A percentile compares a stretch with the other conserved stretches of the same genome.
phyloP scores from a whole-genome alignment of 1,284 basidiomycete species.

The Cryptococcus sp. region DNA sequence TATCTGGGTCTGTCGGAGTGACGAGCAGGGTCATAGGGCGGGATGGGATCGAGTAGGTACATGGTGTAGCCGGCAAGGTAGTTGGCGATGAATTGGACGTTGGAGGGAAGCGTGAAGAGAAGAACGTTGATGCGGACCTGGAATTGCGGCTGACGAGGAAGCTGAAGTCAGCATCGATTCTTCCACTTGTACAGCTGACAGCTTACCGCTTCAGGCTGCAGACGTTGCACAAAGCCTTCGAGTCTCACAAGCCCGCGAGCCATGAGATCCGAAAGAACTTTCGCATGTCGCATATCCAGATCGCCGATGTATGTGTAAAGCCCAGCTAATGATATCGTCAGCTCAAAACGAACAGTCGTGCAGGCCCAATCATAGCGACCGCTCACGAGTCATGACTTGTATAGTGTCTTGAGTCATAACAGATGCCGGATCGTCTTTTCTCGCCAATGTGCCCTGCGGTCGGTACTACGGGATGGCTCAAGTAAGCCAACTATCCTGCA shows the following conservation, averaged over 20 bases:
- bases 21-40: slow-evolving; percentile 60
- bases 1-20: slow-evolving; percentile 68
- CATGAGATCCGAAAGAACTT: slow-evolving; percentile 74
- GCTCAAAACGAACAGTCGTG: too few relatives aligned
- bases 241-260: slow-evolving; percentile 77
- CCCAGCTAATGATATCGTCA: slow-evolving; percentile 18
- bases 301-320: slow-evolving; percentile 71
- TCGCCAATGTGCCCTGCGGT: slow-evolving; percentile 55
- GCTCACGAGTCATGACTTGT: slow-evolving; percentile 71
- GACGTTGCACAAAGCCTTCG: slow-evolving; percentile 62
- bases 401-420: slow-evolving; percentile 68
- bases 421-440: slow-evolving; percentile 58
- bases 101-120: slow-evolving; percentile 88
- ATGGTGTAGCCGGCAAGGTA: slow-evolving; percentile 69
- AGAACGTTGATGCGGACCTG: slow-evolving; percentile 71
- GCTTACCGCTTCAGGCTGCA: slow-evolving; percentile 51
- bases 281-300: slow-evolving; percentile 78
- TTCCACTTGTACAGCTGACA: too few relatives aligned
- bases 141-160: slow-evolving; percentile 30
- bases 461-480: slow-evolving; percentile 27
- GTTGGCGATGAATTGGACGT: slow-evolving; percentile 76
- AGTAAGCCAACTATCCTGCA: slow-evolving; percentile 9
- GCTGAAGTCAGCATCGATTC: slow-evolving; percentile 1
- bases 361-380: too few relatives aligned
- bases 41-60: slow-evolving; percentile 74